Base-by-base conservation (phyloP, 768 basidiomycete genomes). In the Podaxis sp. region DNA sequence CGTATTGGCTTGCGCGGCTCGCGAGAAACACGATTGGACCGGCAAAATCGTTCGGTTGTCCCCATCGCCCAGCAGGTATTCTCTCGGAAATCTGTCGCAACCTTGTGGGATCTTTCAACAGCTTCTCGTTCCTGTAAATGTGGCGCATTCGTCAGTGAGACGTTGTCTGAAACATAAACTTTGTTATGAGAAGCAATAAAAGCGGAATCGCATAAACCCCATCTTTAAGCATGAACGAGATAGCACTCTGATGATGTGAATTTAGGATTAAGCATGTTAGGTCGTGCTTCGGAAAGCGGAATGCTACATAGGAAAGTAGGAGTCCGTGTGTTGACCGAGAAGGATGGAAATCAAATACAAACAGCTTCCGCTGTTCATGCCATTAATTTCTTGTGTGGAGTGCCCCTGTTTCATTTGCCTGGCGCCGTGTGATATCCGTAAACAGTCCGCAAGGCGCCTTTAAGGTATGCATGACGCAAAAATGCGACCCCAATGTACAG, bases 31-130 rank as follows among this genome's bases (percentile, higher is more conserved):
- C 82, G 14, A 85, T 72, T 0, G 85, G 83, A 10, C 89, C 89
- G n/a, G 83, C 86, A 69, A 92, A 89, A 73, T 92, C 90, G 55
- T 77, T 75, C 3, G 89, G 88, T 23, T 77, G 71, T 21, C 88
- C 89, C 90, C 89, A 91, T 59, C 89, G 71, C 11, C 82, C 83
- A 14, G 84, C 84, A 2, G 89, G 89, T 62, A 90, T 90, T 40
- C 89, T 79, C 68, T 89, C 89, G 54, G 85, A 79, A 64, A 91
- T 90, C 71, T 90, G 89, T 28, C 84, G 79, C 23, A 84, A 73
- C 47, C 89, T 82, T 21, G 77, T 76, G n/a, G 85, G 85, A 72
- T 90, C 84, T 25, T 72, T 72, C 27, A 85, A 73, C 18, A 84
- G 72, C 52, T 71, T 74, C 65, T 78, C 78, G 68, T 82, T 82